These are phyloP conservation scores for Cokeromyces recurvatus DNA, from an alignment of 371 early-diverging fungal genomes.

Conservation along the genomic window DNA sequence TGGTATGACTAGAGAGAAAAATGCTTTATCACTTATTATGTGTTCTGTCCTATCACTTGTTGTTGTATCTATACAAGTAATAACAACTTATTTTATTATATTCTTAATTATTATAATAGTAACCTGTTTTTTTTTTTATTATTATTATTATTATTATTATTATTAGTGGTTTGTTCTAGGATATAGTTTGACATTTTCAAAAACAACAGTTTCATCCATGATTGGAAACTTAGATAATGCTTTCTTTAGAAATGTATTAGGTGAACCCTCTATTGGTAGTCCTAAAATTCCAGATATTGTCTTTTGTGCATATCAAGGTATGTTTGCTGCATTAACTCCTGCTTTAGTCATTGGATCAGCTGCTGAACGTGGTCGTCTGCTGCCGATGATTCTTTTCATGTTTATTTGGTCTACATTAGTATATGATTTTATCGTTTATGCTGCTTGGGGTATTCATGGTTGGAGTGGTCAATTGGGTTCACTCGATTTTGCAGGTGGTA, in stretches of 20 bases:
- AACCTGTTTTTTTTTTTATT: background rate
- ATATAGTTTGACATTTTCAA: slow-evolving; percentile 74
- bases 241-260: slow-evolving; percentile 72
- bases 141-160: background rate
- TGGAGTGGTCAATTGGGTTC: slow-evolving; percentile 69
- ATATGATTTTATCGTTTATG: slow-evolving; percentile 36
- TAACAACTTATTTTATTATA: background rate
- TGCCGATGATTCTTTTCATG: slow-evolving; percentile 61
- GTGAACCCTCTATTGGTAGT: slow-evolving; percentile 34
- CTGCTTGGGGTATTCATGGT: slow-evolving; percentile 67
- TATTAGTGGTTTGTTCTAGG: slow-evolving; percentile 81
- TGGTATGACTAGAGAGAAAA: slow-evolving; percentile 77
- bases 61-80: slow-evolving; percentile 73
- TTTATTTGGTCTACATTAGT: slow-evolving; percentile 85
- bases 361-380: slow-evolving; percentile 78
- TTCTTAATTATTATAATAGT: background rate
- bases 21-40: slow-evolving; percentile 78
- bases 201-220: slow-evolving; percentile 22
- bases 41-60: slow-evolving; percentile 76
- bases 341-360: slow-evolving; percentile 81
- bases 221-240: slow-evolving; percentile 27
- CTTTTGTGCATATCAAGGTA: slow-evolving; percentile 70
- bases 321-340: slow-evolving; percentile 70
- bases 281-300: slow-evolving; percentile 52
- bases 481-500: slow-evolving; percentile 85